These are phyloP conservation scores for Aspergillus candidus DNA, from an alignment of 2,329 filamentous ascomycete genomes.

Conservation along the genomic window DNA sequence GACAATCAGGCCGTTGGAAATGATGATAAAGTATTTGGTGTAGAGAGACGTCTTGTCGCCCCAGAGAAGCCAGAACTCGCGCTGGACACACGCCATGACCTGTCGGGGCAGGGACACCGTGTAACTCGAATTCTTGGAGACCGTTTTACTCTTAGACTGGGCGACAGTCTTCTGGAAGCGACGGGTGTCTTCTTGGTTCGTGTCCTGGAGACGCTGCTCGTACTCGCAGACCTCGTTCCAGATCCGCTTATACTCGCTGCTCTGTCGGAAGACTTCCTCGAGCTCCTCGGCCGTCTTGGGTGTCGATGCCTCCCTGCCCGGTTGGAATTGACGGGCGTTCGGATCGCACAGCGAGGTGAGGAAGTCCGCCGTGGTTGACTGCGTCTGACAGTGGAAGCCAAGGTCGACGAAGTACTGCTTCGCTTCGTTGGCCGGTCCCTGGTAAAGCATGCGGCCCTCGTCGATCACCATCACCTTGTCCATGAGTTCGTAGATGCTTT, in stretches of 20 bases:
- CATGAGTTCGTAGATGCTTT: constrained; percentile 66
- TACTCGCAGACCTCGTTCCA: constrained; percentile 57
- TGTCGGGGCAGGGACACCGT: constrained; percentile 70
- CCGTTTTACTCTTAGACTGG: constrained; percentile 59
- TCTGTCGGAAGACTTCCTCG: constrained; percentile 60
- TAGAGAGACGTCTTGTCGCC: constrained; percentile 69
- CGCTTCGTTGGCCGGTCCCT: constrained; percentile 56
- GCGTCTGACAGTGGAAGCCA: constrained; percentile 54
- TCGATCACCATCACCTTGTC: constrained; percentile 78
- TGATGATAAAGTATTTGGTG: constrained; percentile 73
- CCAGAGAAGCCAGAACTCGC: constrained; percentile 72
- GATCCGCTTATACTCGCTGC: constrained; percentile 55
- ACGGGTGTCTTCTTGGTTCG: constrained; percentile 54
- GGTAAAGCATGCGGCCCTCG: constrained; percentile 62
- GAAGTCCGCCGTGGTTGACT: constrained; percentile 69
- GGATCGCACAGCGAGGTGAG: constrained; percentile 70
- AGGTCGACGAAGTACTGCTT: constrained; percentile 61
- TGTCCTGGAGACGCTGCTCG: constrained; percentile 52
- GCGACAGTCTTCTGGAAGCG: constrained; percentile 61
- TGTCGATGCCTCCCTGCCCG: constrained; percentile 58
- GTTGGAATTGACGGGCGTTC: constrained; percentile 61
- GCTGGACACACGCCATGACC: constrained; percentile 54
- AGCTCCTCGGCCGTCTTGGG: constrained; percentile 66
- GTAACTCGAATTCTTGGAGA: constrained; percentile 65
- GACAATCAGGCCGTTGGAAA: constrained; percentile 68